These are phyloP conservation scores for Globisporangium recalcitrans DNA, from an alignment of 352 stramenopile species.

Conservation along the genomic window DNA sequence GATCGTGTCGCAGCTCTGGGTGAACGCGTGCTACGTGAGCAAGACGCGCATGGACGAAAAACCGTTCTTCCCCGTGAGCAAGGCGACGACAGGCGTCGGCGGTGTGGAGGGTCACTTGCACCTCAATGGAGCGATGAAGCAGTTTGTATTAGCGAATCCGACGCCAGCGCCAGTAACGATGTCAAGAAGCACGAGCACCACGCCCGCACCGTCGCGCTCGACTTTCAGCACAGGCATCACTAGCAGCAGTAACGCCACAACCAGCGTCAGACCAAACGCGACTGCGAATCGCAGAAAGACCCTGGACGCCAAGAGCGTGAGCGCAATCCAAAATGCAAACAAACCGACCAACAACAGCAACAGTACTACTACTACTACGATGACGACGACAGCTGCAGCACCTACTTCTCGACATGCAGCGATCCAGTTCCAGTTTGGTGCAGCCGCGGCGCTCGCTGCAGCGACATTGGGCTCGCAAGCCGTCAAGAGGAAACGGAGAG, in stretches of 20 bases:
- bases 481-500: constrained; percentile 35
- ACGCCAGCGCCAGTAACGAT: neutral
- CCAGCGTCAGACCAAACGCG: constrained; percentile 20
- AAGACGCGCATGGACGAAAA: constrained; percentile 64
- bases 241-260: neutral
- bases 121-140: constrained; percentile 17
- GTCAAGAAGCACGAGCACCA: neutral
- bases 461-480: constrained; percentile 13
- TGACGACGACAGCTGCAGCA: neutral
- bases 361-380: neutral
- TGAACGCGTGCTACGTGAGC: constrained; percentile 75
- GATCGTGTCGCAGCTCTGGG: constrained; percentile 82
- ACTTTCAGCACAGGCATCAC: neutral
- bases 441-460: constrained; percentile 15
- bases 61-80: constrained; percentile 71
- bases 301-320: constrained; percentile 6
- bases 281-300: constrained; percentile 40
- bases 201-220: neutral
- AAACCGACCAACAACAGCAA: constrained; percentile 1
- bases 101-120: constrained; percentile 11
- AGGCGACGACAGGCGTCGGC: constrained; percentile 8
- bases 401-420: constrained; percentile 1
- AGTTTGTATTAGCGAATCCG: constrained; percentile 9
- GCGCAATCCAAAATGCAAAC: neutral
- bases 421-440: constrained; percentile 21